Base-by-base conservation (phyloP, 2,329 filamentous ascomycete species). In the Juglanconis oblonga region DNA sequence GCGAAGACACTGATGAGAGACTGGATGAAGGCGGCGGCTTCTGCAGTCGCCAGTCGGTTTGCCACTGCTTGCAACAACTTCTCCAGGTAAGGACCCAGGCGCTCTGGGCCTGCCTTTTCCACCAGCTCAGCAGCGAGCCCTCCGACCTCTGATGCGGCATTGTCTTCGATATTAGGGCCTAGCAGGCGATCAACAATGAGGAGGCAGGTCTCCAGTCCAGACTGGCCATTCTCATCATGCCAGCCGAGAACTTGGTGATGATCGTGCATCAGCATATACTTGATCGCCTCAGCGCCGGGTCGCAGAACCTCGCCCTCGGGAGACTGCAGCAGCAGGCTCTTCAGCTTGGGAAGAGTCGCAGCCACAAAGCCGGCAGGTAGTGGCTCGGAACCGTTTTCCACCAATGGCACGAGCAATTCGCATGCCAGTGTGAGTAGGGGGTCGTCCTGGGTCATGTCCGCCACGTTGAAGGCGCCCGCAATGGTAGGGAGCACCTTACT, bases 1-100 rank as follows among this genome's bases (percentile, higher is more conserved):
- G 94, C 95, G 74, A 99, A 99, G 1, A 99, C 95, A 5, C 98
- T 82, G 57, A 97, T 97, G 54, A 99, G 79, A 57, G 92, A 97
- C 76, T 99, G 95, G 64, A 99, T 98, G 71, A 99, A 96, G 7
- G 89, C 87, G 0, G 94, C 90, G 51, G 92, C 87, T 64, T 92
- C 84, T 2, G 95, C 95, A 5, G 89, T 90, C 5, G 88, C 89
- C 14, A 99, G 81, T 61, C 95, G 87, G 54, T 87, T 87, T 3
- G 95, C 95, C 14, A 99, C 94, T 17, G 94, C 95, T 67, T 89
- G 87, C 4, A 99, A 83, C 29, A 99, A 86, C 72, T 96, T 91
- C 45, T 91, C 87, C 32, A 99, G 81, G 72, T 92, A 97, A 10
- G 93, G 93, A 0, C 95, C 95, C 10, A 99, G 86, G 57, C 91